A percentile compares a stretch with the other conserved stretches of the same genome.
phyloP scores from a whole-genome alignment of 345 rosid species.

The Pugionium cornutum region DNA sequence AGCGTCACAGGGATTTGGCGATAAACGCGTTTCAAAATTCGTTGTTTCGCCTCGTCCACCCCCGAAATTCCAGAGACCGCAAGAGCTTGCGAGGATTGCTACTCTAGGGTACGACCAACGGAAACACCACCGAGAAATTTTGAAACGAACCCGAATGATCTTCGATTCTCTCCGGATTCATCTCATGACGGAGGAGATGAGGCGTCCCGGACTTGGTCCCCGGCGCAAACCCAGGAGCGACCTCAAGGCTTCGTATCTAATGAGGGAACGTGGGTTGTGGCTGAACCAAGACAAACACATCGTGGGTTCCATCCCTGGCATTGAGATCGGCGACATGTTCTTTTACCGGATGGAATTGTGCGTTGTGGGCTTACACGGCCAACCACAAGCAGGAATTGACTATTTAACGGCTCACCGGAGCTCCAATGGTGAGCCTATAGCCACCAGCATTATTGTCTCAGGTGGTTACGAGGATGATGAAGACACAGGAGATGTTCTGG shows the following conservation, averaged over 20 bases:
- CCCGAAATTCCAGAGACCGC: slow-evolving; percentile 43
- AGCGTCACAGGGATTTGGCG: neutral
- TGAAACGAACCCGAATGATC: slow-evolving; percentile 62
- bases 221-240: slow-evolving; percentile 55
- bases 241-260: slow-evolving; percentile 49
- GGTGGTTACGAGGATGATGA: slow-evolving; percentile 90
- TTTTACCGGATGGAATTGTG: slow-evolving; percentile 68
- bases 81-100: slow-evolving; percentile 65
- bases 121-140: slow-evolving; percentile 47
- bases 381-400: slow-evolving; percentile 85
- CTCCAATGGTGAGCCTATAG: slow-evolving; percentile 71
- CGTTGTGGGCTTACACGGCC: slow-evolving; percentile 74
- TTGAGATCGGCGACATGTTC: slow-evolving; percentile 72
- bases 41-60: slow-evolving; percentile 34
- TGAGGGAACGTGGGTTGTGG: slow-evolving; percentile 63
- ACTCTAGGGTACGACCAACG: slow-evolving; percentile 48
- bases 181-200: slow-evolving; percentile 47
- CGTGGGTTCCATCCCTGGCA: slow-evolving; percentile 75
- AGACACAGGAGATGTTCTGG: slow-evolving; percentile 62
- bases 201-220: slow-evolving; percentile 23
- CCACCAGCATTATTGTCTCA: slow-evolving; percentile 71
- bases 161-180: slow-evolving; percentile 65
- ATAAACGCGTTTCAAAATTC: neutral
- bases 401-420: slow-evolving; percentile 57
- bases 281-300: slow-evolving; percentile 64